Conservation (phyloP, 441 rosid species). For the Eutrema salsugineum region DNA sequence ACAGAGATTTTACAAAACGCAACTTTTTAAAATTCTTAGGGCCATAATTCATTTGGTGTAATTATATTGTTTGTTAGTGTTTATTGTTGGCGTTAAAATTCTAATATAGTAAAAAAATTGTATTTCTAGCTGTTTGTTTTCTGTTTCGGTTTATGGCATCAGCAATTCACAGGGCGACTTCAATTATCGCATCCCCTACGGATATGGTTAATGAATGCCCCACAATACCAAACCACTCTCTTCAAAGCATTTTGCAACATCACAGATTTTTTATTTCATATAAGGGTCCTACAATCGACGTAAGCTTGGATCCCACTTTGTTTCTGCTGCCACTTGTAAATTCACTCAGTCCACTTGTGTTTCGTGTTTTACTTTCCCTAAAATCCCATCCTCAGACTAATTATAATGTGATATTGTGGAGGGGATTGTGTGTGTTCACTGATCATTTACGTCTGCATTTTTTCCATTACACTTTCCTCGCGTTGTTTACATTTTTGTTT, state of each 20-base stretch:
- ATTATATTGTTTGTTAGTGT: not conserved
- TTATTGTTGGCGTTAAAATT: not conserved
- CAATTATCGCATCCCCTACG: not conserved
- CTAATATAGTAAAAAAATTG: not conserved
- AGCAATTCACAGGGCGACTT: not conserved
- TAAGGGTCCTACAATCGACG: slow-evolving; percentile 12
- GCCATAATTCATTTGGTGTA: no score
- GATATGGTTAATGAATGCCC: slow-evolving; percentile 8
- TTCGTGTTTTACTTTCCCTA: slow-evolving; percentile 7
- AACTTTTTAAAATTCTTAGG: no score
- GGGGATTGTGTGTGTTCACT: slow-evolving; percentile 13
- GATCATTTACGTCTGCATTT: not conserved
- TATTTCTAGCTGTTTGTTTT: not conserved
- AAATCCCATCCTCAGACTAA: not conserved
- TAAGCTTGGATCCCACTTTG: slow-evolving; percentile 12
- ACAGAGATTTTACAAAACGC: no score
- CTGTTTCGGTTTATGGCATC: not conserved
- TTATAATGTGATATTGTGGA: not conserved
- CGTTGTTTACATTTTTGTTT: not conserved
- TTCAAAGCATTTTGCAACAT: slow-evolving; percentile 19
- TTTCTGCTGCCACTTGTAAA: slow-evolving; percentile 25
- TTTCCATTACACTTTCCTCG: not conserved
- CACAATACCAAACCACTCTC: slow-evolving; percentile 12
- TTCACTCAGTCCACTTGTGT: slow-evolving; percentile 26
- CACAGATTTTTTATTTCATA: slow-evolving; percentile 12